Base-by-base conservation (phyloP, 192 early-diverging fungal species). In the Spinellus fusiger region DNA sequence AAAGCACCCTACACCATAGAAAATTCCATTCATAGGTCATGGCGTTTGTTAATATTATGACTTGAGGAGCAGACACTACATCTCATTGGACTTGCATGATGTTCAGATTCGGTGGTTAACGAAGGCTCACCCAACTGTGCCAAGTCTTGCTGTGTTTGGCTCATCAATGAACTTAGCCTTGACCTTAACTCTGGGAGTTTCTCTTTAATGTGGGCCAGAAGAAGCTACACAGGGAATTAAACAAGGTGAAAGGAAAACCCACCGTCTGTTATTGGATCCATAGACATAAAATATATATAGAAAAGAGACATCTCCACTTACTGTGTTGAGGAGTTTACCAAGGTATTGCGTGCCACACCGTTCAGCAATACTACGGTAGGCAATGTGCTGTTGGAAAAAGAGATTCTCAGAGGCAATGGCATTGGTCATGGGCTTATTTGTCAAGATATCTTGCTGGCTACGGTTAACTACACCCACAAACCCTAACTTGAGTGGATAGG, bases 401-500 rank as follows among this genome's bases (percentile, higher is more conserved):
- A 85, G 81, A 5, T 60, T 70, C 49, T 92, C 90, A 13, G 75
- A 66, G 54, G 78, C 75, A 28, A 89, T 71, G 7, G 90, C 84
- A 28, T 89, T 85, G 6, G 73, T 54, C 77, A 92, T 89, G 3
- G 88, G 84, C 65, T 88, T 88, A 52, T 78, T 85, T 20, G 77
- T 75, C 44, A 81, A 56, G 23, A 89, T 92, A 68, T 90, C 90
- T 35, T 88, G 86, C 56, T 92, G 90, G 72, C 87, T 89, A 58
- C 88, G 85, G 67, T 92, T 92, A 15, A 92, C 85, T 16, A 89
- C 81, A 53, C 90, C 90, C 54, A 92, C 83, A 68, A 92, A 92
- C 1, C 90, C 90, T 27, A 92, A 72, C 38, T 88, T 89, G 47
- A 92, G 64, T 15, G 88, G 88, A 35, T 88, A 87, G 3, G 88